A percentile compares a stretch with the other conserved stretches of the same genome.
Evolutionary conservation across 768 basidiomycete genomes (phyloP).

Genomic region (Dentipellis fragilis): DNA sequence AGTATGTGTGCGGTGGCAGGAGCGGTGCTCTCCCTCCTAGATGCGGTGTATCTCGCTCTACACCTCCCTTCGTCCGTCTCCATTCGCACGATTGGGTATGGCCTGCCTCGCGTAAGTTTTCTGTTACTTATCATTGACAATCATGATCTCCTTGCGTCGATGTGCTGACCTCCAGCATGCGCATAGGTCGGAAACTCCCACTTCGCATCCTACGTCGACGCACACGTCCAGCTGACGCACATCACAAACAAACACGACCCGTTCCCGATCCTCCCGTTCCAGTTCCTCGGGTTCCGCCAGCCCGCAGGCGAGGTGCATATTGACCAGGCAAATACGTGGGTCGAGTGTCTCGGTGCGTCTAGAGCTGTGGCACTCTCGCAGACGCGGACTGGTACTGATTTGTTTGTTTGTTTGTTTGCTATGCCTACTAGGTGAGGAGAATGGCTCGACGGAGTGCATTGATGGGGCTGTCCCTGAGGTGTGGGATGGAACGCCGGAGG

Average conservation of each 20-base stretch:
- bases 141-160: neutral
- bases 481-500: neutral
- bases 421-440: conserved; percentile 4
- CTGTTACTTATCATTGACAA: neutral
- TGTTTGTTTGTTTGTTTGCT: neutral
- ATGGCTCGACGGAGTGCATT: conserved; percentile 3
- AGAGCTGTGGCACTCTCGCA: neutral
- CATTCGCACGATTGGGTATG: conserved; percentile 38
- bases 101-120: conserved; percentile 30
- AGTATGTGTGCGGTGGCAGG: conserved; percentile 13
- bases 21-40: conserved; percentile 21
- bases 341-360: neutral
- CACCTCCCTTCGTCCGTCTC: conserved; percentile 19
- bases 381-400: neutral
- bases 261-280: conserved; percentile 11
- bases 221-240: conserved; percentile 5
- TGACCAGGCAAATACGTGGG: conserved; percentile 1
- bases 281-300: conserved; percentile 10
- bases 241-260: conserved; percentile 14
- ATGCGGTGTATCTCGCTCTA: conserved; percentile 20
- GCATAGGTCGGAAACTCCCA: conserved; percentile 32
- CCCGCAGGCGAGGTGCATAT: conserved; percentile 14
- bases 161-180: neutral
- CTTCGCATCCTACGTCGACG: conserved; percentile 28
- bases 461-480: conserved; percentile 3